A percentile compares a stretch with the other conserved stretches of the same genome.
Evolutionary conservation across 148 eudicot genomes (phyloP).

Genomic region (Rhododendron vialii): DNA sequence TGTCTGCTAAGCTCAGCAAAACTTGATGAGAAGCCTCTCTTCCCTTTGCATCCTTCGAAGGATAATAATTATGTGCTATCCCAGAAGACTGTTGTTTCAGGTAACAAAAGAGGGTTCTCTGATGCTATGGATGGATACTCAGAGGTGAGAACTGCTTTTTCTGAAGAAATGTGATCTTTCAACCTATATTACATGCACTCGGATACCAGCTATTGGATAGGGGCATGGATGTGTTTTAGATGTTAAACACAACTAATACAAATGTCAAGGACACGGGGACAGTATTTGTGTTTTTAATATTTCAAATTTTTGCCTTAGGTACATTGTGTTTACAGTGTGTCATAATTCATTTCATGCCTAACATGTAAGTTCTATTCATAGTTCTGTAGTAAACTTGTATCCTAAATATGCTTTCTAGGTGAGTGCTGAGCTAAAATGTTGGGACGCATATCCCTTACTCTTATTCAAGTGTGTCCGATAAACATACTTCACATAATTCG

Average conservation of each 20-base stretch:
- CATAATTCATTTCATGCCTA: background rate
- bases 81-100: slow-evolving; percentile 33
- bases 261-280: background rate
- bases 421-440: background rate
- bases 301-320: background rate
- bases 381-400: background rate
- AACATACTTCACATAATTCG: background rate
- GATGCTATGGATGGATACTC: slow-evolving; percentile 41
- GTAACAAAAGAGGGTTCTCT: slow-evolving; percentile 58
- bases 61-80: slow-evolving; percentile 24
- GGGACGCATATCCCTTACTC: background rate
- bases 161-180: background rate
- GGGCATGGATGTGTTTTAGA: background rate
- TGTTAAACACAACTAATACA: background rate
- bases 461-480: background rate
- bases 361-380: background rate
- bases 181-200: background rate
- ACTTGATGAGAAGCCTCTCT: slow-evolving; percentile 43
- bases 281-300: background rate
- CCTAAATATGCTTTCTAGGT: background rate
- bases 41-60: slow-evolving; percentile 38
- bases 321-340: background rate
- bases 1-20: slow-evolving; percentile 19
- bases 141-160: slow-evolving; percentile 22
- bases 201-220: background rate